Conservation (phyloP, 306 rosid species). For the Glycine tomentella region DNA sequence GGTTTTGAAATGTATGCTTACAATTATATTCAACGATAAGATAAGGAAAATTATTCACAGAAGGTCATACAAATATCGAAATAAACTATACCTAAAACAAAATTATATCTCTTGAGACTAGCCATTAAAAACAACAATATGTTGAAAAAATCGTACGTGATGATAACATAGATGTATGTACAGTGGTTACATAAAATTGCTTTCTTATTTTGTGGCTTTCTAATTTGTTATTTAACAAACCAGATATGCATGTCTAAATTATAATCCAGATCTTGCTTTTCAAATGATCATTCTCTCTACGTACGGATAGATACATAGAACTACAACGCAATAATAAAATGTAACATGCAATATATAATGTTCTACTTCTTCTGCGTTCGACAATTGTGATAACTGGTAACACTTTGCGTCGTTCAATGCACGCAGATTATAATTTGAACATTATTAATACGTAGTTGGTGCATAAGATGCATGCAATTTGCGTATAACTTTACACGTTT, state of each 20-base stretch:
- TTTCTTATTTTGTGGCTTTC: background rate
- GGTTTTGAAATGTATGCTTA: constrained; percentile 26
- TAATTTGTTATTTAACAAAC: background rate
- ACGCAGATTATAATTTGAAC: constrained; percentile 10
- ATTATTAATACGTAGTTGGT: constrained; percentile 22
- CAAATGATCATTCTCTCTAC: background rate
- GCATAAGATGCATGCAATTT: constrained; percentile 17
- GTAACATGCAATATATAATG: background rate
- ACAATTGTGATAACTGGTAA: background rate
- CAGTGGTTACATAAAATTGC: background rate
- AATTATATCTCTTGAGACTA: background rate
- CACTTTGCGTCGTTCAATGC: background rate
- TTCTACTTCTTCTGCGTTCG: background rate
- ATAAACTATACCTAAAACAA: constrained; percentile 9
- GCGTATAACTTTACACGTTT: constrained; percentile 44
- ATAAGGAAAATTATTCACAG: constrained; percentile 14
- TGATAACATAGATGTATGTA: background rate
- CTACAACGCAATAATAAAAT: background rate
- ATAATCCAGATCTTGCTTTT: background rate
- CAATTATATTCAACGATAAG: background rate
- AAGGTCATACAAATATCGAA: background rate
- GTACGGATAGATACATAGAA: background rate
- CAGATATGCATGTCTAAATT: background rate
- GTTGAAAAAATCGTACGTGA: background rate
- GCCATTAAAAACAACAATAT: constrained; percentile 23